These are phyloP conservation scores for Trichoderma sp. DNA, from an alignment of 2,329 filamentous ascomycete species.

Conservation along the genomic window DNA sequence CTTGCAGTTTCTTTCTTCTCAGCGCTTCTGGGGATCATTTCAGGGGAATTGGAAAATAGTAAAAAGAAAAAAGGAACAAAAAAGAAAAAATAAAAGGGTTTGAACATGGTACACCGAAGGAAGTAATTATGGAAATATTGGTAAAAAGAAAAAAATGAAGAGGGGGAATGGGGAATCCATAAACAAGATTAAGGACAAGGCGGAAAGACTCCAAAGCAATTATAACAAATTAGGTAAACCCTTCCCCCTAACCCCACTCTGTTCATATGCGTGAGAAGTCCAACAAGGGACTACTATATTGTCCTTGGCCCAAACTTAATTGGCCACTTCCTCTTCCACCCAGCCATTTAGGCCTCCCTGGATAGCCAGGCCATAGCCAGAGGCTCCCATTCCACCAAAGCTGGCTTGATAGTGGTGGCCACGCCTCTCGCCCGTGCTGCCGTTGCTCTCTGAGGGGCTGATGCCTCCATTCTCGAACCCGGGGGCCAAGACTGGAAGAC, in stretches of 20 bases:
- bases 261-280: constrained; percentile 25
- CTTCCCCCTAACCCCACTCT: constrained; percentile 26
- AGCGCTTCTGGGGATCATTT: constrained; percentile 10
- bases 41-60: neutral
- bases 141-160: constrained; percentile 19
- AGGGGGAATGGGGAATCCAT: constrained; percentile 20
- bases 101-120: constrained; percentile 21
- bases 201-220: constrained; percentile 35
- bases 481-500: constrained; percentile 70
- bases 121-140: constrained; percentile 20
- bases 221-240: constrained; percentile 44
- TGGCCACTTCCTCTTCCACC: constrained; percentile 65
- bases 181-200: constrained; percentile 26
- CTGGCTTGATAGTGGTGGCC: constrained; percentile 66
- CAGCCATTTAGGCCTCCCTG: constrained; percentile 64
- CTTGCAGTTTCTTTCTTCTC: constrained; percentile 11
- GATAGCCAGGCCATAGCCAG: constrained; percentile 60
- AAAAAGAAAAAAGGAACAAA: neutral
- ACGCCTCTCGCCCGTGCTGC: constrained; percentile 54
- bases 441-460: constrained; percentile 48
- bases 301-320: constrained; percentile 41
- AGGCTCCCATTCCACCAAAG: constrained; percentile 57
- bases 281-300: neutral
- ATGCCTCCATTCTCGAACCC: constrained; percentile 60
- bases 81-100: neutral